Evolutionary conservation across 345 rosid genomes (phyloP).

Genomic region (Populus nigra): DNA sequence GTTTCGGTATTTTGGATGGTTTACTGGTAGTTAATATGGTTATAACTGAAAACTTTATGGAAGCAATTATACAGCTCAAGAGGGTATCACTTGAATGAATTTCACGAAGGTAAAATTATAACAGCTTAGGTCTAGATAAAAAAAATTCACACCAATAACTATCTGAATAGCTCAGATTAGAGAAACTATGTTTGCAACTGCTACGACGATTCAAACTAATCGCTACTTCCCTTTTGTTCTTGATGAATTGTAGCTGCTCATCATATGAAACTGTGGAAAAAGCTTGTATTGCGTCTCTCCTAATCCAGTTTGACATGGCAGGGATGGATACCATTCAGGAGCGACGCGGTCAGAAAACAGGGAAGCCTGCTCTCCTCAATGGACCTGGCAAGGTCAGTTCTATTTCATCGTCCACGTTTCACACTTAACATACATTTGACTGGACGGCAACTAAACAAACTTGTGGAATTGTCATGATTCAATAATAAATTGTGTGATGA

Average conservation of each 20-base stretch:
- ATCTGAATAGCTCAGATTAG: not conserved
- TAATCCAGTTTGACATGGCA: conserved; percentile 22
- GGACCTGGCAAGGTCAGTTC: conserved; percentile 92
- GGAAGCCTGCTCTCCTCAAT: conserved; percentile 71
- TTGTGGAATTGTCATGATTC: not conserved
- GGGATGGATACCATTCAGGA: conserved; percentile 85
- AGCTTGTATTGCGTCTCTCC: not conserved
- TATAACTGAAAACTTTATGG: not conserved
- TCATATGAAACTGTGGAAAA: not conserved
- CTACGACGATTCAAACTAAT: not conserved
- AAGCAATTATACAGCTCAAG: not conserved
- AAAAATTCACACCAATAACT: not conserved
- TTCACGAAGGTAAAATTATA: not conserved
- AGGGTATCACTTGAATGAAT: not conserved
- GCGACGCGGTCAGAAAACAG: conserved; percentile 74
- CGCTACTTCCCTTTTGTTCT: not conserved
- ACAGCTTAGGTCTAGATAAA: too few relatives aligned
- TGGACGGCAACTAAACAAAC: too few relatives aligned
- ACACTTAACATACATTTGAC: too few relatives aligned
- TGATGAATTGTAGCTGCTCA: not conserved
- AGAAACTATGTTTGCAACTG: not conserved
- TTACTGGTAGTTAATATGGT: not conserved
- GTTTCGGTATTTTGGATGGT: too few relatives aligned
- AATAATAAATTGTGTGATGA: not conserved
- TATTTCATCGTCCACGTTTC: not conserved